These are phyloP conservation scores for Davidsoniella neocaledoniae DNA, from an alignment of 2,329 filamentous ascomycete species.

Conservation along the genomic window DNA sequence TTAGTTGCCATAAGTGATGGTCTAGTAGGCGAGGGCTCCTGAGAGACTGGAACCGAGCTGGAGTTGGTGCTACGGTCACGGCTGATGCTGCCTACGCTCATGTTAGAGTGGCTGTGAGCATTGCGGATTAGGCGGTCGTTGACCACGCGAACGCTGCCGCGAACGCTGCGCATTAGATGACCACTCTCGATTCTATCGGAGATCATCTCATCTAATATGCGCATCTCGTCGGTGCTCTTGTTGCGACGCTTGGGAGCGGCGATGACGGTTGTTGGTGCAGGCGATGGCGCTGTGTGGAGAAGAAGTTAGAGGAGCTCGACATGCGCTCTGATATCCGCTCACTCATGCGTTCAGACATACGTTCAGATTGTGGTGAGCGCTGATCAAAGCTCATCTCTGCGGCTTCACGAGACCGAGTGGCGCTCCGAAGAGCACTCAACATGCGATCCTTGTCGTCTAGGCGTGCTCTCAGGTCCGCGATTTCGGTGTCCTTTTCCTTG, in stretches of 20 bases:
- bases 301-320: constrained; percentile 19
- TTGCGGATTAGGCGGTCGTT: constrained; percentile 10
- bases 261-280: constrained; percentile 16
- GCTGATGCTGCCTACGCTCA: not conserved
- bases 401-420: constrained; percentile 69
- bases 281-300: constrained; percentile 16
- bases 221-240: constrained; percentile 80
- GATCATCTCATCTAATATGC: constrained; percentile 93
- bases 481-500: constrained; percentile 82
- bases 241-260: constrained; percentile 28
- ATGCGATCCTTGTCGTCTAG: constrained; percentile 93
- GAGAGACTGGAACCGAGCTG: constrained; percentile 3
- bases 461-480: constrained; percentile 72
- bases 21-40: constrained; percentile 9
- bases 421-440: constrained; percentile 70
- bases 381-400: constrained; percentile 34
- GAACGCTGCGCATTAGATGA: constrained; percentile 46
- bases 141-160: constrained; percentile 43
- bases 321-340: not conserved
- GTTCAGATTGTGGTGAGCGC: constrained; percentile 13
- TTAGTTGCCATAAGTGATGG: not conserved
- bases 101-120: constrained; percentile 3
- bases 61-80: constrained; percentile 3
- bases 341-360: constrained; percentile 16
- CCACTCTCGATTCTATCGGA: constrained; percentile 69